A percentile compares a stretch with the other conserved stretches of the same genome.
Conservation (phyloP, 1,139 yeast genomes). For the Yamadazyma taylorii region DNA sequence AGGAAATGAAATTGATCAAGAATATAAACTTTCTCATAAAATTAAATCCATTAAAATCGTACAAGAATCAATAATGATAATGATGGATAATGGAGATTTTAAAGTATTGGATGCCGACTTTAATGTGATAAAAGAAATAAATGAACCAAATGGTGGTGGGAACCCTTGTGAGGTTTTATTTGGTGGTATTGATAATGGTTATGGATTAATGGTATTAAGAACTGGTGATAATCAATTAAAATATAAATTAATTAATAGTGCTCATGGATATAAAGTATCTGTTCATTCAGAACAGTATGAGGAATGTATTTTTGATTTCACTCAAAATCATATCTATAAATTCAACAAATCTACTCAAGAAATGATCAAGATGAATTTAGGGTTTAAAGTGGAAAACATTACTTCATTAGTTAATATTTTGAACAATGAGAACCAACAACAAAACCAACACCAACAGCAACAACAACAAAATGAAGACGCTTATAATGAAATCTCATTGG, state of each 20-base stretch:
- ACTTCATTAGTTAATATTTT: conserved; percentile 24
- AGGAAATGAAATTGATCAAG: conserved; percentile 22
- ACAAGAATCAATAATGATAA: conserved; percentile 30
- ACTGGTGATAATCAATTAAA: conserved; percentile 2
- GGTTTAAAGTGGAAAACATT: conserved; percentile 22
- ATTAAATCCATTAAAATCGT: conserved; percentile 39
- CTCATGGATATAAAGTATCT: conserved; percentile 3
- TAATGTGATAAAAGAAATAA: conserved; percentile 28
- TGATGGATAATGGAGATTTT: conserved; percentile 43
- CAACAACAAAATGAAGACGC: background rate
- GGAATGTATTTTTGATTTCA: conserved; percentile 9
- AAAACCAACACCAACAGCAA: background rate
- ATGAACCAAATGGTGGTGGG: conserved; percentile 14
- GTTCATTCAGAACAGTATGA: conserved; percentile 5
- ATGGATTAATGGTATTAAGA: background rate
- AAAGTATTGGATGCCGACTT: conserved; percentile 1
- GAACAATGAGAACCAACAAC: conserved; percentile 8
- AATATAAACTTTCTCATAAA: conserved; percentile 18
- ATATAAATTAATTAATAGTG: conserved; percentile 6
- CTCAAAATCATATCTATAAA: conserved; percentile 11
- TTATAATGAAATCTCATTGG: conserved; percentile 19
- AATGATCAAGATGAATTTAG: conserved; percentile 16
- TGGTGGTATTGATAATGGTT: background rate
- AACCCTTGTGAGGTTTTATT: conserved; percentile 4
- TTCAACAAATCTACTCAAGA: conserved; percentile 7